Percentiles rank a stretch among this genome's conserved stretches.
These are phyloP conservation scores for Solanum dulcamara DNA, from an alignment of 257 asterid species.

Conservation along the genomic window DNA sequence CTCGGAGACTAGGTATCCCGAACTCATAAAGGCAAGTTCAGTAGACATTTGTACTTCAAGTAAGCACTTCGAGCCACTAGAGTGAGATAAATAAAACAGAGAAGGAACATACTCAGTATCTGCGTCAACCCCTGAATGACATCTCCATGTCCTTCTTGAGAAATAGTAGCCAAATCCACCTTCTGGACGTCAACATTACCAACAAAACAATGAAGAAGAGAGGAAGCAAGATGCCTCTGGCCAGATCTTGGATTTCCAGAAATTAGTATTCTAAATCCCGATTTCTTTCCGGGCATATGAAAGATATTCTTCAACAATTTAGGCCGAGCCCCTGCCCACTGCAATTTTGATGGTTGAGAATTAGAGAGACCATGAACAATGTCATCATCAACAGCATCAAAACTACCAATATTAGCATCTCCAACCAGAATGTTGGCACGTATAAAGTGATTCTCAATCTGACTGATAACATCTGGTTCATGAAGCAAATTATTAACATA, in stretches of 20 bases:
- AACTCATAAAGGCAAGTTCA: neutral
- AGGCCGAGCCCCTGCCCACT: constrained; percentile 35
- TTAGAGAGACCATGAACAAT: constrained; percentile 25
- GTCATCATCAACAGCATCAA: constrained; percentile 24
- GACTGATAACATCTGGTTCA: constrained; percentile 40
- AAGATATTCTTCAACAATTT: constrained; percentile 25
- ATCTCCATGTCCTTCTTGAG: constrained; percentile 95
- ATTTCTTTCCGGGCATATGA: constrained; percentile 24
- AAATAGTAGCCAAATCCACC: constrained; percentile 82
- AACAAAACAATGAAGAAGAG: constrained; percentile 83
- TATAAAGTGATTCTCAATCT: constrained; percentile 54
- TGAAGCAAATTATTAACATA: constrained; percentile 54
- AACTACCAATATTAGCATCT: constrained; percentile 23
- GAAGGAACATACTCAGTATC: constrained; percentile 58
- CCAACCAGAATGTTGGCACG: constrained; percentile 38
- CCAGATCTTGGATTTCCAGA: constrained; percentile 84
- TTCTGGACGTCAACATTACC: constrained; percentile 76
- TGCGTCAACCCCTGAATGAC: constrained; percentile 72
- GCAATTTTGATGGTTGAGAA: constrained; percentile 38
- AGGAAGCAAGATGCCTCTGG: constrained; percentile 87
- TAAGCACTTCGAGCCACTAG: neutral
- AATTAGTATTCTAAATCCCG: constrained; percentile 76
- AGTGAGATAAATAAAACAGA: neutral
- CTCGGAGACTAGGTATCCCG: neutral
- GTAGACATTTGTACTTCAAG: neutral